These are phyloP conservation scores for Kuraishia borneana DNA, from an alignment of 805 yeast species.

Conservation along the genomic window DNA sequence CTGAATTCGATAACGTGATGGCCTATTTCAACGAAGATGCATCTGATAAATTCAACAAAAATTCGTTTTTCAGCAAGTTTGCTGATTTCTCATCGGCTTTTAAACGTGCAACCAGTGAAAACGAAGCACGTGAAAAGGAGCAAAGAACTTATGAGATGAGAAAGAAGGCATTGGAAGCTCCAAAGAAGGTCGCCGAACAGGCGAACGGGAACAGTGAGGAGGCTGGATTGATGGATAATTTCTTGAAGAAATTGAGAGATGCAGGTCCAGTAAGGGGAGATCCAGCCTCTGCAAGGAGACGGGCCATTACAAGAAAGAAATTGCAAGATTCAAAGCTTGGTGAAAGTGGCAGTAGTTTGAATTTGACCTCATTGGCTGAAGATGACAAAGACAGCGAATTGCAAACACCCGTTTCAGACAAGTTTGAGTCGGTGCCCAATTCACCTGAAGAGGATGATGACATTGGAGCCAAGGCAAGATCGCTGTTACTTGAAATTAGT, in stretches of 20 bases:
- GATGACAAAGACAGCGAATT: background rate
- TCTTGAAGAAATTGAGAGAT: constrained; percentile 77
- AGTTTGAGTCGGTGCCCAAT: background rate
- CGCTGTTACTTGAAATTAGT: constrained; percentile 50
- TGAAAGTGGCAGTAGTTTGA: constrained; percentile 2
- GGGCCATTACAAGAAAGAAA: constrained; percentile 66
- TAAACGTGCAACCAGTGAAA: constrained; percentile 70
- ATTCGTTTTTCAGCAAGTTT: constrained; percentile 68
- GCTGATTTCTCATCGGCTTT: constrained; percentile 72
- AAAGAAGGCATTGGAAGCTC: constrained; percentile 47
- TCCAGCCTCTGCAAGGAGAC: constrained; percentile 66
- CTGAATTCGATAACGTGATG: constrained; percentile 65
- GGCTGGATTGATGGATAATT: constrained; percentile 66
- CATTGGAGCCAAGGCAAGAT: constrained; percentile 49
- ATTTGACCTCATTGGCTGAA: constrained; percentile 2
- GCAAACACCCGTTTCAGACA: background rate
- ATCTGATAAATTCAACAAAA: constrained; percentile 51
- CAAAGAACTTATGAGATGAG: constrained; percentile 66
- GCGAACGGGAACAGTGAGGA: constrained; percentile 26
- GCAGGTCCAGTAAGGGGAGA: constrained; percentile 75
- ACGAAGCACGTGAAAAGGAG: constrained; percentile 74
- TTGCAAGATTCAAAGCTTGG: constrained; percentile 11
- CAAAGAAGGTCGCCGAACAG: constrained; percentile 22
- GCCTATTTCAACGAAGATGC: constrained; percentile 85
- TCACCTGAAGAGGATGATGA: constrained; percentile 21